Evolutionary conservation across 805 yeast species (phyloP).

Genomic region (Cyberlindnera euphorbiae): DNA sequence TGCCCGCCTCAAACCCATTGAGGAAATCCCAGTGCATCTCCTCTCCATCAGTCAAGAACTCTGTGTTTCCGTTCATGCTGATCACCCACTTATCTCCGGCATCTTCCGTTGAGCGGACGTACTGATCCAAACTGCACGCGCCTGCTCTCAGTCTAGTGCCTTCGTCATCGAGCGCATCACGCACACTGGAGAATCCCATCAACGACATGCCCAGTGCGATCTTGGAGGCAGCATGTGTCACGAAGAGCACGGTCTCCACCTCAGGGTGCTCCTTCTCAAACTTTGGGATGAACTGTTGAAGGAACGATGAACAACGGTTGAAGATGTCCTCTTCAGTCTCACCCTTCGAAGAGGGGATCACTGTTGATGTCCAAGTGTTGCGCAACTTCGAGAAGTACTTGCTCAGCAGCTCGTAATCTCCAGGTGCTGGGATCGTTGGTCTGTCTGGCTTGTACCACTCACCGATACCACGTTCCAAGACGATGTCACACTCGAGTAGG

Average conservation of each 20-base stretch:
- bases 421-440: slow-evolving; percentile 66
- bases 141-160: slow-evolving; percentile 62
- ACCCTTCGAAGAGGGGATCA: slow-evolving; percentile 61
- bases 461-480: slow-evolving; percentile 78
- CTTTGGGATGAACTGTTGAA: slow-evolving; percentile 51
- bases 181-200: slow-evolving; percentile 45
- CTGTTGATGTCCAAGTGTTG: slow-evolving; percentile 46
- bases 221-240: slow-evolving; percentile 92
- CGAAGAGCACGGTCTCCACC: slow-evolving; percentile 58
- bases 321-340: slow-evolving; percentile 73
- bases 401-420: slow-evolving; percentile 41
- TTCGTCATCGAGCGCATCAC: slow-evolving; percentile 45
- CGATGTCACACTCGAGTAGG: slow-evolving; percentile 50
- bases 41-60: slow-evolving; percentile 70
- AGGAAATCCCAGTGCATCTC: slow-evolving; percentile 93
- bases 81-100: slow-evolving; percentile 47
- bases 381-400: slow-evolving; percentile 50
- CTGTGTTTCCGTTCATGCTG: slow-evolving; percentile 67
- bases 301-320: slow-evolving; percentile 50
- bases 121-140: slow-evolving; percentile 78
- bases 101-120: slow-evolving; percentile 28
- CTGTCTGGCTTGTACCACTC: slow-evolving; percentile 86
- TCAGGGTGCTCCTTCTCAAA: slow-evolving; percentile 56
- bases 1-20: slow-evolving; percentile 78
- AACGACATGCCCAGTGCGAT: slow-evolving; percentile 82